Percentiles rank a stretch among this genome's conserved stretches.
phyloP scores from a whole-genome alignment of 1,284 basidiomycete species.

The Trichosporon coremiiforme region DNA sequence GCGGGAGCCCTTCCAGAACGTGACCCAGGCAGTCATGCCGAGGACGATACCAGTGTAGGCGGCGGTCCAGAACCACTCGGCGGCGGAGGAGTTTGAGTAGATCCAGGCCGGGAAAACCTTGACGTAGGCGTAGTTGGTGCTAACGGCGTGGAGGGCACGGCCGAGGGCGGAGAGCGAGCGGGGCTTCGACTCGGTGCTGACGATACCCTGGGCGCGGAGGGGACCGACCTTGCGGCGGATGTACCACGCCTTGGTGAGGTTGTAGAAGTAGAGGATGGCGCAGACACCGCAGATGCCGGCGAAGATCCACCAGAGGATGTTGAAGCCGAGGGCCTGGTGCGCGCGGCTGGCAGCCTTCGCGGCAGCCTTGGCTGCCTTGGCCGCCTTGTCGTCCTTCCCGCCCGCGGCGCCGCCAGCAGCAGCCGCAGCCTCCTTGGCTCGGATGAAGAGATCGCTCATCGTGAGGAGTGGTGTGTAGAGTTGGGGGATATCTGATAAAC shows the following conservation, averaged over 20 bases:
- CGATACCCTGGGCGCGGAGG: not conserved
- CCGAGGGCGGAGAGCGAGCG: conserved; percentile 7
- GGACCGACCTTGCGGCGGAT: conserved; percentile 16
- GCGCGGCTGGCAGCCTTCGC: not conserved
- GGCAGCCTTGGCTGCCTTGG: conserved; percentile 1
- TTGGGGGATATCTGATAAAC: conserved; percentile 11
- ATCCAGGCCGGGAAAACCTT: conserved; percentile 31
- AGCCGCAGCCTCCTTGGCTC: not conserved
- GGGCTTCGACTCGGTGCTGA: not conserved
- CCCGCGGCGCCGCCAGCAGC: not conserved
- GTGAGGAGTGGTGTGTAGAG: not conserved
- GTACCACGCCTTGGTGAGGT: conserved; percentile 11
- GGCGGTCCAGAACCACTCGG: conserved; percentile 30
- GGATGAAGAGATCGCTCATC: conserved; percentile 8
- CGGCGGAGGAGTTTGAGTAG: conserved; percentile 19
- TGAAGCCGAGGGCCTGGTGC: conserved; percentile 11
- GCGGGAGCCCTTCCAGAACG: conserved; percentile 19
- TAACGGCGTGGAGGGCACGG: conserved; percentile 18
- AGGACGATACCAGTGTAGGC: conserved; percentile 29
- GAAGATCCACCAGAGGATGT: conserved; percentile 27
- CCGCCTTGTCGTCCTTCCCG: not conserved
- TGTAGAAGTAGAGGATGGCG: not conserved
- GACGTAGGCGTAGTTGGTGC: conserved; percentile 29
- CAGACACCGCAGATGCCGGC: conserved; percentile 19
- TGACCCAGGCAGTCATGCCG: conserved; percentile 28